These are phyloP conservation scores for Coemansia interrupta DNA, from an alignment of 192 early-diverging fungal species.

Conservation along the genomic window DNA sequence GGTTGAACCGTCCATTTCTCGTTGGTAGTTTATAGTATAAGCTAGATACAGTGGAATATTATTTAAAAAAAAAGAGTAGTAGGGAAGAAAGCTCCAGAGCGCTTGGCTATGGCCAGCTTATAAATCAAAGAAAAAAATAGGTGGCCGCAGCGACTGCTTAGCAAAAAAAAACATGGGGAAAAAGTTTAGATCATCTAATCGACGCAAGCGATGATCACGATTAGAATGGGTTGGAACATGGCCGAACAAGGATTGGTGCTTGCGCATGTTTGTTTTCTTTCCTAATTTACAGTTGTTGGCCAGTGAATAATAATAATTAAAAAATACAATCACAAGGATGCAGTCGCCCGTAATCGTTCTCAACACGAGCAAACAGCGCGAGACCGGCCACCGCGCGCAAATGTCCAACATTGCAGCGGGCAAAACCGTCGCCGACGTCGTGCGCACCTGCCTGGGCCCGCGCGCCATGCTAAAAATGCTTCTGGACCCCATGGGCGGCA, in stretches of 20 bases:
- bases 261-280: conserved; percentile 7
- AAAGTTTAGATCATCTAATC: conserved; percentile 7
- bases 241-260: not conserved
- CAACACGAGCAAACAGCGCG: conserved; percentile 89
- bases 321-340: conserved; percentile 48
- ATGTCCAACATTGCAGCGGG: conserved; percentile 96
- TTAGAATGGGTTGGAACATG: not conserved
- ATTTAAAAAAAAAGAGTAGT: not conserved
- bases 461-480: conserved; percentile 99
- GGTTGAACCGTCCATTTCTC: conserved; percentile 5
- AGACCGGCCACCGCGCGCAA: conserved; percentile 95
- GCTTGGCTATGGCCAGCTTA: not conserved
- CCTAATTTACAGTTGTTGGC: not conserved
- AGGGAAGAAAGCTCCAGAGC: not conserved
- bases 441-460: conserved; percentile 96
- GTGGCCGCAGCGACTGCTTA: not conserved
- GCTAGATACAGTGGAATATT: not conserved
- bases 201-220: not conserved
- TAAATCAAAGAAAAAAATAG: not conserved
- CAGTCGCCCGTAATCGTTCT: conserved; percentile 85
- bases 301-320: not conserved
- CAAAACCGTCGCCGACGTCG: conserved; percentile 98
- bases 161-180: not conserved
- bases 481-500: conserved; percentile 99
- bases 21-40: not conserved